Evolutionary conservation across 345 rosid genomes (phyloP).

Genomic region (Euphorbia lathyris): DNA sequence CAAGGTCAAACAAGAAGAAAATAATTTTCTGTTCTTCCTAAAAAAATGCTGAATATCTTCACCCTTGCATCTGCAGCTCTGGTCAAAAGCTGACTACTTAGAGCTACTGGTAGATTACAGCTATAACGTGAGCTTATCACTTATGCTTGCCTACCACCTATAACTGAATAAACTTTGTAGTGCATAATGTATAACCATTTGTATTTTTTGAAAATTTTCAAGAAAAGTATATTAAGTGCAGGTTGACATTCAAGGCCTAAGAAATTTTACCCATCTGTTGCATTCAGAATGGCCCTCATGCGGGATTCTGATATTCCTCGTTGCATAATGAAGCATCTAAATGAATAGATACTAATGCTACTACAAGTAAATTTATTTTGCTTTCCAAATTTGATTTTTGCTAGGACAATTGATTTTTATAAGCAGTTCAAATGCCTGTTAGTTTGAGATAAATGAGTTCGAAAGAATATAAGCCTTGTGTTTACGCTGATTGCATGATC

Average conservation of each 20-base stretch:
- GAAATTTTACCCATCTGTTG: background rate
- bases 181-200: background rate
- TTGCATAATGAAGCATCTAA: background rate
- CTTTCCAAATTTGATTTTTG: constrained; percentile 2
- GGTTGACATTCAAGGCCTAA: background rate
- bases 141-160: background rate
- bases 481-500: constrained; percentile 4
- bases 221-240: background rate
- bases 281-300: background rate
- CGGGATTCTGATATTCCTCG: background rate
- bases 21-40: background rate
- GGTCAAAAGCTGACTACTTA: background rate
- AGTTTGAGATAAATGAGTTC: background rate
- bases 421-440: background rate
- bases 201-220: background rate
- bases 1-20: too few relatives aligned
- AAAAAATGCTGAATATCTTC: background rate
- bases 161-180: background rate
- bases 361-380: background rate
- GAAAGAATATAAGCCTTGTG: constrained; percentile 7
- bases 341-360: background rate
- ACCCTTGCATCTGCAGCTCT: background rate
- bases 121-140: background rate
- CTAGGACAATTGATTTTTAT: background rate
- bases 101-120: background rate